Conservation (phyloP, 257 asterid genomes). For the Solanum lycopersicoides region DNA sequence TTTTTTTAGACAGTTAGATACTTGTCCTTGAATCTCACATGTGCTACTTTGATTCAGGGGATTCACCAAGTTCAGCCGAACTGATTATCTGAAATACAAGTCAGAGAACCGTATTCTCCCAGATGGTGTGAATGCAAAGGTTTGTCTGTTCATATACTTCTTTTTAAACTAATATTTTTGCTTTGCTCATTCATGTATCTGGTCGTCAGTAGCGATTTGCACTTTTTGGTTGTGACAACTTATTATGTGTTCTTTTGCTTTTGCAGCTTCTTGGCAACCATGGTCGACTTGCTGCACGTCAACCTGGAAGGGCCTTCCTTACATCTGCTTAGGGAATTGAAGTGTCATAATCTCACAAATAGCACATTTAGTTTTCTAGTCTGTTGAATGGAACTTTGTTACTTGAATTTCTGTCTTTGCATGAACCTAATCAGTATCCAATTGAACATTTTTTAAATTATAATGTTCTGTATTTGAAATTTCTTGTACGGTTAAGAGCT, state of each 20-base stretch:
- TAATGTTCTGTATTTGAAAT: neutral
- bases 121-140: conserved; percentile 90
- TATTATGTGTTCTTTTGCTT: neutral
- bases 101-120: conserved; percentile 48
- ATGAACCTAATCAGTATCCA: neutral
- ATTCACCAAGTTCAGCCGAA: conserved; percentile 51
- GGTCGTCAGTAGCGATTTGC: neutral
- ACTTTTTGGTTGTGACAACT: neutral
- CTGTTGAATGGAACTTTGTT: neutral
- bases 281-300: conserved; percentile 39
- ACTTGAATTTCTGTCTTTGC: neutral
- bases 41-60: conserved; percentile 35
- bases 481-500: neutral
- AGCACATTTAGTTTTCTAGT: neutral
- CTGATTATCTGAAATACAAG: conserved; percentile 61
- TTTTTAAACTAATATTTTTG: neutral
- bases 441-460: neutral
- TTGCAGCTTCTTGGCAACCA: conserved; percentile 55
- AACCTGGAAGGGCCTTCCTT: conserved; percentile 43
- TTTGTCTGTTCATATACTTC: conserved; percentile 1
- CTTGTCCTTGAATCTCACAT: neutral
- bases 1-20: neutral
- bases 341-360: conserved; percentile 2
- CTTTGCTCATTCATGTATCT: neutral
- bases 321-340: conserved; percentile 7